Conservation (phyloP, 2,329 filamentous ascomycete genomes). For the Teratosphaeria destructans region DNA sequence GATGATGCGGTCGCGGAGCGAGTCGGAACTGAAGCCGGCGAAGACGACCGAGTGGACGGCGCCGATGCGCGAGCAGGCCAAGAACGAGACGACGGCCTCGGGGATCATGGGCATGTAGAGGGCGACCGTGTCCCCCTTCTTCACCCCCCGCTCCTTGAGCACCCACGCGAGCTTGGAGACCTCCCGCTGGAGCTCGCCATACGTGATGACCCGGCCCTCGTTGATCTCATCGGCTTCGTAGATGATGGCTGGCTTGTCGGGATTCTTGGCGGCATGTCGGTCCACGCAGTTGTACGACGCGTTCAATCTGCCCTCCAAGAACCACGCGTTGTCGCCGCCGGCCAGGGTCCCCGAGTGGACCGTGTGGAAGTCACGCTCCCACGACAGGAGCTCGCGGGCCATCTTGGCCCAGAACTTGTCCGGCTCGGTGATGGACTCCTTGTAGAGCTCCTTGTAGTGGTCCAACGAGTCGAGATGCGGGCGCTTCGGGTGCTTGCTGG, state of each 20-base stretch:
- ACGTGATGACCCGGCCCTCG: constrained; percentile 83
- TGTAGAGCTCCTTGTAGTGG: constrained; percentile 55
- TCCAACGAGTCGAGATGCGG: constrained; percentile 50
- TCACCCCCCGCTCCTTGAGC: constrained; percentile 88
- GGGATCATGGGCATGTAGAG: constrained; percentile 99
- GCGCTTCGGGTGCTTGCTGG: constrained; percentile 49
- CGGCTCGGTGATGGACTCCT: constrained; percentile 81
- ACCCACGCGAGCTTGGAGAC: constrained; percentile 81
- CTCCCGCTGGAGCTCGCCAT: constrained; percentile 83
- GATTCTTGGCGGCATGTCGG: constrained; percentile 89
- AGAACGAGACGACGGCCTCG: constrained; percentile 80
- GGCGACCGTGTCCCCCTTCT: constrained; percentile 93
- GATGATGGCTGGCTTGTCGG: constrained; percentile 89
- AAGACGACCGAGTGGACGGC: constrained; percentile 97
- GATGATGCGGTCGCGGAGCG: constrained; percentile 84
- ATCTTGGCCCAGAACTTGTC: constrained; percentile 80
- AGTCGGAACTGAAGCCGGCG: constrained; percentile 93
- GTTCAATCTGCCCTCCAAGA: constrained; percentile 84
- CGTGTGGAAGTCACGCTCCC: constrained; percentile 86
- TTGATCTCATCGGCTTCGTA: constrained; percentile 91
- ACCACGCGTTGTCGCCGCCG: constrained; percentile 86
- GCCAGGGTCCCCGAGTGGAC: constrained; percentile 66
- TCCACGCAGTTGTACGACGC: constrained; percentile 97
- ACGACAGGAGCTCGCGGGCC: constrained; percentile 81
- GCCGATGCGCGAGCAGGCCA: constrained; percentile 85